Percentiles rank a stretch among this genome's conserved stretches.
Conservation (phyloP, 2,329 filamentous ascomycete genomes). For the Calonectria naviculata region DNA sequence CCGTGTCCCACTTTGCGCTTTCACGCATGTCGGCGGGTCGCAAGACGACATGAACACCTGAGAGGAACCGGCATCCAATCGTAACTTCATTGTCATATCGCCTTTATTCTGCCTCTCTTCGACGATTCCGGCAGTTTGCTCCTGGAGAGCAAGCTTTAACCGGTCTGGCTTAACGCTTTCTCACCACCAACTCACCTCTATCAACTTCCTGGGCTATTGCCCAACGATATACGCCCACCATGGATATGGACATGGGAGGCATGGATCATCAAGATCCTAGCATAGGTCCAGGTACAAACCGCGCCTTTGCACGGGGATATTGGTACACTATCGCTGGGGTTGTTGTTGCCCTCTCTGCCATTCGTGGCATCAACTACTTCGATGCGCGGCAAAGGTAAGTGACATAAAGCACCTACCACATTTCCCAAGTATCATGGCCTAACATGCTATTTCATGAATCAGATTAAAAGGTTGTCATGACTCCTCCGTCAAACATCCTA, state of each 20-base stretch:
- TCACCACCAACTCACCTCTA: not conserved
- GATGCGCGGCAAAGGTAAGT: slow-evolving; percentile 59
- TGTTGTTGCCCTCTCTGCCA: slow-evolving; percentile 52
- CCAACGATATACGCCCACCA: slow-evolving; percentile 29
- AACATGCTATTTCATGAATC: not conserved
- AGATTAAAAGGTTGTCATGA: slow-evolving; percentile 60
- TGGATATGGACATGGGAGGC: slow-evolving; percentile 45
- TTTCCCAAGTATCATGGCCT: not conserved
- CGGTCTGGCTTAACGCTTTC: not conserved
- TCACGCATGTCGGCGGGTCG: not conserved
- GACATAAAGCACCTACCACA: not conserved
- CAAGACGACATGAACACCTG: not conserved
- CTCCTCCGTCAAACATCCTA: slow-evolving; percentile 60
- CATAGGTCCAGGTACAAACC: slow-evolving; percentile 56
- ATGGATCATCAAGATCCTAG: slow-evolving; percentile 40
- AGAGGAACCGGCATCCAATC: not conserved
- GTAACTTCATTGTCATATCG: not conserved
- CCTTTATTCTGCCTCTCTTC: not conserved
- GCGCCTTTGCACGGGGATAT: slow-evolving; percentile 63
- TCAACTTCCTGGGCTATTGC: not conserved
- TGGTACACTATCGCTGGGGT: slow-evolving; percentile 69
- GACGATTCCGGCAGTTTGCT: not conserved
- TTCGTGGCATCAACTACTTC: slow-evolving; percentile 57
- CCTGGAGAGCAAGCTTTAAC: not conserved
- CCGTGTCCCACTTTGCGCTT: not conserved